Conservation (phyloP, 176 grass and related monocot genomes). For the Eremochloa ophiuroides region DNA sequence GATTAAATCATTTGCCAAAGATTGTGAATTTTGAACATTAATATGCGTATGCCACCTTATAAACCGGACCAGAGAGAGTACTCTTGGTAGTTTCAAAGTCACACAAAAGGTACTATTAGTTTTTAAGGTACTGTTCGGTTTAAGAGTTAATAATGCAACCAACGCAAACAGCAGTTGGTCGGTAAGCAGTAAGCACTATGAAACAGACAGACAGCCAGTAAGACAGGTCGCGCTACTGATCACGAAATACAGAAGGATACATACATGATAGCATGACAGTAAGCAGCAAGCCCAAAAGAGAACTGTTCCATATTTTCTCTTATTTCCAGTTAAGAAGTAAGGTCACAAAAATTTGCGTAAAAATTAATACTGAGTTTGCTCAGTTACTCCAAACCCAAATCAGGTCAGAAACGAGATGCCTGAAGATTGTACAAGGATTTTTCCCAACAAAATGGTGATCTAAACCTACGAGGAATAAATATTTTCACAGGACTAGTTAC, state of each 20-base stretch:
- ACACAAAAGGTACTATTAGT: too few relatives aligned
- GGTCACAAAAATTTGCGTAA: neutral
- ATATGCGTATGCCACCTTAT: neutral
- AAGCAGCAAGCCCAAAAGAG: neutral
- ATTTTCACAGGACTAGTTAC: slow-evolving; percentile 19
- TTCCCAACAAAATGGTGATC: slow-evolving; percentile 35
- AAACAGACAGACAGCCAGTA: neutral
- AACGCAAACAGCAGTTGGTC: neutral
- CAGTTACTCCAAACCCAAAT: slow-evolving; percentile 7
- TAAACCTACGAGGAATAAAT: slow-evolving; percentile 35
- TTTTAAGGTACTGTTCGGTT: too few relatives aligned
- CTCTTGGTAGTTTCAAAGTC: too few relatives aligned
- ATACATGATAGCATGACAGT: too few relatives aligned
- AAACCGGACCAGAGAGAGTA: neutral
- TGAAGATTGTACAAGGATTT: slow-evolving; percentile 12
- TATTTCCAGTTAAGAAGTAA: slow-evolving; percentile 43
- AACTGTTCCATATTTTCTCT: slow-evolving; percentile 21
- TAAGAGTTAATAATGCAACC: neutral
- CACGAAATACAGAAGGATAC: neutral
- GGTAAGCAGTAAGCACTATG: neutral
- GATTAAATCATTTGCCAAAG: neutral
- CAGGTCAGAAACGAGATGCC: neutral
- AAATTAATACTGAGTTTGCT: slow-evolving; percentile 9
- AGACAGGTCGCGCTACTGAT: neutral
- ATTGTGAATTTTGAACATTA: neutral